phyloP scores from a whole-genome alignment of 1,139 yeast genomes.

The Insectozyma bohioensis region DNA sequence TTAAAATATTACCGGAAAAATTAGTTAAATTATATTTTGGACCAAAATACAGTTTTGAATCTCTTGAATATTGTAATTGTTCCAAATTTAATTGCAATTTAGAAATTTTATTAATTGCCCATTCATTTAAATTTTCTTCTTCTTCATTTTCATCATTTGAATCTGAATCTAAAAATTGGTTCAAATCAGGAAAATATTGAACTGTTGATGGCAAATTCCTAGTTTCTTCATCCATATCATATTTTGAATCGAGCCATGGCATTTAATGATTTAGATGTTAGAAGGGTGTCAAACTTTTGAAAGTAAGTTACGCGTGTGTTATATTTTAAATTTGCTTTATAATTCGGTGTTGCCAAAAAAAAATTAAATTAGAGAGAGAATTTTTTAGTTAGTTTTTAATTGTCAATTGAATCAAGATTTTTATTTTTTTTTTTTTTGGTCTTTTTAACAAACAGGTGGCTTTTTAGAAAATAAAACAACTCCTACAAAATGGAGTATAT shows the following conservation, averaged over 20 bases:
- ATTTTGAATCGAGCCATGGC: no score
- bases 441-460: no score
- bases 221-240: constrained; percentile 11
- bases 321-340: no score
- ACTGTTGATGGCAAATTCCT: constrained; percentile 17
- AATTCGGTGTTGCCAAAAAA: no score
- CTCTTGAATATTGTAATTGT: constrained; percentile 20
- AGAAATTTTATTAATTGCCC: constrained; percentile 37
- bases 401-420: no score
- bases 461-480: neutral
- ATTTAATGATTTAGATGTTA: no score
- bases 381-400: no score
- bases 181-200: constrained; percentile 18
- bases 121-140: constrained; percentile 13
- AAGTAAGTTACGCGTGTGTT: no score
- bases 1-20: constrained; percentile 28
- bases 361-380: no score
- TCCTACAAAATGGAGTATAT: constrained; percentile 36
- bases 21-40: constrained; percentile 7
- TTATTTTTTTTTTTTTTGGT: no score
- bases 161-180: neutral
- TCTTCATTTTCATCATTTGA: constrained; percentile 1
- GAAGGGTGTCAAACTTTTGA: no score
- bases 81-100: constrained; percentile 37
- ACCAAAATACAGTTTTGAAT: constrained; percentile 12